These are phyloP conservation scores for Eutrema yunnanense DNA, from an alignment of 345 rosid species.

Conservation along the genomic window DNA sequence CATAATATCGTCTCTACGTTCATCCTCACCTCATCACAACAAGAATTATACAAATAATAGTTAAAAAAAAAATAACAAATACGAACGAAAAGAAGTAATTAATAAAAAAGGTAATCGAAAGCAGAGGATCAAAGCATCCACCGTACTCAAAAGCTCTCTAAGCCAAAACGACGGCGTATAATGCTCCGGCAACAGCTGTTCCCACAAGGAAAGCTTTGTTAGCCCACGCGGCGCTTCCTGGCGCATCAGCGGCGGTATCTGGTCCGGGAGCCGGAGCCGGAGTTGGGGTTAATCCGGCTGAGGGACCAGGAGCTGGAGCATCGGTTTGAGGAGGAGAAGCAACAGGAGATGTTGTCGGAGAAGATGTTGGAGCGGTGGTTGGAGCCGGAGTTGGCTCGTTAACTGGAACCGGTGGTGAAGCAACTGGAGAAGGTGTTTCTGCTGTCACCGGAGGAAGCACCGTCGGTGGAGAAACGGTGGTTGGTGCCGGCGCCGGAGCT, in stretches of 20 bases:
- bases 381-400: conserved; percentile 26
- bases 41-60: neutral
- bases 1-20: neutral
- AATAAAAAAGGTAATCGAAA: neutral
- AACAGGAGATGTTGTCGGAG: conserved; percentile 27
- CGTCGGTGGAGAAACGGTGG: conserved; percentile 21
- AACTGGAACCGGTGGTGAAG: conserved; percentile 24
- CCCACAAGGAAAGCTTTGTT: conserved; percentile 42
- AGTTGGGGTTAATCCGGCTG: conserved; percentile 15
- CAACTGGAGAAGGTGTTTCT: conserved; percentile 31
- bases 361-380: conserved; percentile 9
- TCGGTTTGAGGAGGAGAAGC: conserved; percentile 28
- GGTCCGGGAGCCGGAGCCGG: conserved; percentile 20
- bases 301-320: conserved; percentile 28
- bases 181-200: conserved; percentile 42
- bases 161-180: conserved; percentile 55
- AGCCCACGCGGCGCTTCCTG: conserved; percentile 23
- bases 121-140: conserved; percentile 6
- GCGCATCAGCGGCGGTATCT: conserved; percentile 16
- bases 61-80: neutral
- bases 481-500: conserved; percentile 52
- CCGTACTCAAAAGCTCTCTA: conserved; percentile 23
- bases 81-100: neutral
- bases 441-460: conserved; percentile 41
- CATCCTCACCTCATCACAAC: conserved; percentile 11